Evolutionary conservation across 2,329 filamentous ascomycete species (phyloP).

Genomic region (Nannizzia gypsea): DNA sequence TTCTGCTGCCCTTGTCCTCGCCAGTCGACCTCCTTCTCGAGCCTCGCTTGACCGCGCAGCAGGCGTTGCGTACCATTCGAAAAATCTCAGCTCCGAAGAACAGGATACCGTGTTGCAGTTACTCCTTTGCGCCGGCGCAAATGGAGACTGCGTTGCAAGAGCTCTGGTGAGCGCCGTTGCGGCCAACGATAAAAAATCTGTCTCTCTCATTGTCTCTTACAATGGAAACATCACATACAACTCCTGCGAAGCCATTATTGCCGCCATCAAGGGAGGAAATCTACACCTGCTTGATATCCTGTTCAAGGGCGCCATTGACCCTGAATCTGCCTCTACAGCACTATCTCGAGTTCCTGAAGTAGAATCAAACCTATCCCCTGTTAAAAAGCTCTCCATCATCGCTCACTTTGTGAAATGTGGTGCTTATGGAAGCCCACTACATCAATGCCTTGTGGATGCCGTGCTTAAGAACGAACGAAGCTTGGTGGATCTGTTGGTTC

Average conservation of each 20-base stretch:
- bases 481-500: slow-evolving; percentile 16
- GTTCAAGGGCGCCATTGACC: slow-evolving; percentile 32
- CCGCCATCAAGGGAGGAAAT: slow-evolving; percentile 38
- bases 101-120: slow-evolving; percentile 45
- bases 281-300: slow-evolving; percentile 39
- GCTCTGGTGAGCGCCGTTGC: slow-evolving; percentile 41
- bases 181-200: slow-evolving; percentile 44
- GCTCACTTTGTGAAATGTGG: slow-evolving; percentile 15
- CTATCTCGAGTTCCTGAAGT: slow-evolving; percentile 11
- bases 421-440: slow-evolving; percentile 14
- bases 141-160: slow-evolving; percentile 40
- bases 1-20: slow-evolving; percentile 44
- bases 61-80: slow-evolving; percentile 35
- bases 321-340: slow-evolving; percentile 40
- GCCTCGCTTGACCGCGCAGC: slow-evolving; percentile 43
- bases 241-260: slow-evolving; percentile 40
- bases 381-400: slow-evolving; percentile 15
- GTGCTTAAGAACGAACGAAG: slow-evolving; percentile 16
- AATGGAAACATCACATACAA: slow-evolving; percentile 46
- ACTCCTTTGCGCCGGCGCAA: slow-evolving; percentile 47
- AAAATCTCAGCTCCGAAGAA: slow-evolving; percentile 38
- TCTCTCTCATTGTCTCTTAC: slow-evolving; percentile 41
- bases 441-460: slow-evolving; percentile 15
- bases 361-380: slow-evolving; percentile 6
- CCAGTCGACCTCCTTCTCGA: slow-evolving; percentile 41